These are phyloP conservation scores for Podila epicladia DNA, from an alignment of 192 early-diverging fungal genomes.

Conservation along the genomic window DNA sequence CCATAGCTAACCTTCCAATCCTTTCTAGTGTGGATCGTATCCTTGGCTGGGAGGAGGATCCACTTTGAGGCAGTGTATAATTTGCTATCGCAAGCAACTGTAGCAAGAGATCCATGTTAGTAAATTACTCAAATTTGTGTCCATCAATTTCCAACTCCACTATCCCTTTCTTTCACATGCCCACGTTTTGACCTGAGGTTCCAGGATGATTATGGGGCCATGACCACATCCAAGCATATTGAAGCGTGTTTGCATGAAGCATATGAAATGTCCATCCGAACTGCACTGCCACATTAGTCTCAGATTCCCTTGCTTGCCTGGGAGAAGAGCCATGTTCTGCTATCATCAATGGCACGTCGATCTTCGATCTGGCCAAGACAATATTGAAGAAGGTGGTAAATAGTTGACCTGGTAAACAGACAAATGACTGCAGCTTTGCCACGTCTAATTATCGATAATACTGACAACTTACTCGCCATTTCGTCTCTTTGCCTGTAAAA, in stretches of 20 bases:
- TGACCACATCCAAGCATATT: conserved; percentile 46
- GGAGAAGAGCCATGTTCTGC: too few species aligned
- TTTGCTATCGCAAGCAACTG: conserved; percentile 47
- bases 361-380: neutral
- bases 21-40: conserved; percentile 9
- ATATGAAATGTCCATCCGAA: conserved; percentile 46
- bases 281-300: conserved; percentile 15
- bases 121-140: neutral
- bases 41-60: conserved; percentile 44
- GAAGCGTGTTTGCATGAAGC: conserved; percentile 31
- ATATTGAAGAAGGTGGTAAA: neutral
- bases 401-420: neutral
- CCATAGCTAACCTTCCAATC: conserved; percentile 39
- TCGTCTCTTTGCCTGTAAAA: conserved; percentile 21
- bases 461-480: neutral
- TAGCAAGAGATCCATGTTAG: neutral
- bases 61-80: conserved; percentile 44
- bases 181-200: conserved; percentile 31
- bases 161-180: conserved; percentile 8
- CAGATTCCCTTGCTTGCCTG: neutral
- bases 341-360: too few species aligned
- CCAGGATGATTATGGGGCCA: conserved; percentile 23
- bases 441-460: neutral
- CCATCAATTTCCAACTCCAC: too few species aligned
- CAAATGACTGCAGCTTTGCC: neutral